Percentiles rank a stretch among this genome's conserved stretches.
These are phyloP conservation scores for Trichoderma pleuroti DNA, from an alignment of 2,329 filamentous ascomycete species.

Conservation along the genomic window DNA sequence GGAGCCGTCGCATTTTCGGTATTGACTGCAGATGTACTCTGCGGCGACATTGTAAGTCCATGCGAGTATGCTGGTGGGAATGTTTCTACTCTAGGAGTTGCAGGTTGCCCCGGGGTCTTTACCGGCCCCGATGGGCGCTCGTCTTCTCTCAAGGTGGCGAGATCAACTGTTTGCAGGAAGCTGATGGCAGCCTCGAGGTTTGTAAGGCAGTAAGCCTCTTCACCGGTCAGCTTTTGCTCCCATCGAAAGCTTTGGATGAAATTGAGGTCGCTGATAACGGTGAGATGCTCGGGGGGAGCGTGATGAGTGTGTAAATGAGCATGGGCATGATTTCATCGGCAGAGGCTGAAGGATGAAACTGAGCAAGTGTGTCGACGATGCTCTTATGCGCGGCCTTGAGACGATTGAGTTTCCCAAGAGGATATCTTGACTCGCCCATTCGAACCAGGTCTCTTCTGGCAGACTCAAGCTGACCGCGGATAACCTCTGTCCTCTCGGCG, in stretches of 20 bases:
- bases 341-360: slow-evolving; percentile 74
- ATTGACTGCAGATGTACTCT: slow-evolving; percentile 32
- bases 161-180: slow-evolving; percentile 91
- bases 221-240: slow-evolving; percentile 81
- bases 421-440: slow-evolving; percentile 86
- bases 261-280: slow-evolving; percentile 88
- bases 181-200: slow-evolving; percentile 93
- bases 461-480: slow-evolving; percentile 66
- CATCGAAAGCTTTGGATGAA: slow-evolving; percentile 93
- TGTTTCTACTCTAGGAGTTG: slow-evolving; percentile 50
- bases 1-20: slow-evolving; percentile 33
- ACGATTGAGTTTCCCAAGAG: slow-evolving; percentile 84
- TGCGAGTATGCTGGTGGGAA: slow-evolving; percentile 56
- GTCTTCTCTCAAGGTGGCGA: slow-evolving; percentile 80
- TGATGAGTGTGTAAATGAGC: slow-evolving; percentile 93
- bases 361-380: slow-evolving; percentile 80
- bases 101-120: slow-evolving; percentile 50
- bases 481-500: slow-evolving; percentile 61
- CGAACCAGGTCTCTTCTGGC: slow-evolving; percentile 66
- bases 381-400: slow-evolving; percentile 86
- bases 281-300: slow-evolving; percentile 81
- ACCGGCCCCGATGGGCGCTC: slow-evolving; percentile 66
- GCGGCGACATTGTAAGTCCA: slow-evolving; percentile 36
- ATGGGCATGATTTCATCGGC: slow-evolving; percentile 97
- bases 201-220: slow-evolving; percentile 92